Conservation (phyloP, 805 yeast species). For the Metschnikowia corniflorae region DNA sequence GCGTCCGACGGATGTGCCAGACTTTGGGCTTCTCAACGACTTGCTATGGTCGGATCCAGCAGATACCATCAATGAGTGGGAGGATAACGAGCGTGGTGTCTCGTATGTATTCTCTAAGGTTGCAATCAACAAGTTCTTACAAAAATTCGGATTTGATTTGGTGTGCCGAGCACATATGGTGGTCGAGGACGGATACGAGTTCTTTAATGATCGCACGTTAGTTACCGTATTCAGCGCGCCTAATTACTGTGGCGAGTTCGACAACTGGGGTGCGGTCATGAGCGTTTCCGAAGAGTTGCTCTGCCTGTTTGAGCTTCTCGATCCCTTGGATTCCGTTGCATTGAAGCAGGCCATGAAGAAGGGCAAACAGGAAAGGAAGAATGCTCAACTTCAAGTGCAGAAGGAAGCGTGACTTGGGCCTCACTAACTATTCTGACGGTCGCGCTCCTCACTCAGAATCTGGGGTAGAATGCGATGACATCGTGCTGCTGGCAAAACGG, state of each 20-base stretch:
- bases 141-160: conserved; percentile 72
- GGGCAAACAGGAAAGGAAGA: conserved; percentile 83
- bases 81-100: conserved; percentile 82
- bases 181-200: conserved; percentile 77
- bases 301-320: conserved; percentile 89
- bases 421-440: too few species aligned
- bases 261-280: conserved; percentile 98
- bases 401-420: conserved; percentile 6
- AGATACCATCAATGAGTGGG: conserved; percentile 81
- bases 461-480: too few species aligned
- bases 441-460: too few species aligned
- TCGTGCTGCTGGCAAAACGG: too few species aligned
- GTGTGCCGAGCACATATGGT: conserved; percentile 90
- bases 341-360: conserved; percentile 91
- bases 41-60: conserved; percentile 85
- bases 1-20: conserved; percentile 85
- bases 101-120: conserved; percentile 75
- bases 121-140: conserved; percentile 73
- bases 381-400: conserved; percentile 38
- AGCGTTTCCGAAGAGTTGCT: conserved; percentile 88
- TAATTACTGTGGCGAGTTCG: conserved; percentile 78
- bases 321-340: conserved; percentile 91
- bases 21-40: conserved; percentile 74
- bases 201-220: conserved; percentile 65
- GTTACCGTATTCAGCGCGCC: conserved; percentile 77